Evolutionary conservation across 169 alveolate genomes (phyloP), one percentile per base, ranked within the genome.

Genomic region (Theileria luwenshuni): DNA sequence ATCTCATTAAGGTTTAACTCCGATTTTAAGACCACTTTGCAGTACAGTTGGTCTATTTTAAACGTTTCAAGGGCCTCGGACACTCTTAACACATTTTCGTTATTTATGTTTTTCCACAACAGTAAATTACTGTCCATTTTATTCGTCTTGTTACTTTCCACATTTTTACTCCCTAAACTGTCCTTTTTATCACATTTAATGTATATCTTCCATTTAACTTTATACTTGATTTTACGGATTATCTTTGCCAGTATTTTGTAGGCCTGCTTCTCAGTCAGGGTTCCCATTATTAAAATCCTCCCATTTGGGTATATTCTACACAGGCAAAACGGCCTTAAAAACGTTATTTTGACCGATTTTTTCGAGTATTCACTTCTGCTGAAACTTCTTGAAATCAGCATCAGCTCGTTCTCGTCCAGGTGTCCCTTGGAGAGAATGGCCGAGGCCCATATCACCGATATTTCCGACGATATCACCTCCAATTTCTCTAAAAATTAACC

Each of bases 301-400:
- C 89, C 89, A 35, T 72, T 81, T 19, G 89, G 69, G 70, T 81
- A 81, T 6, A 81, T 81, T 21, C 84, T 33, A 41, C 84, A 73
- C 15, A 81, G 43, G 27, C 69, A 74, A 28, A 54, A 63, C 17
- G 89, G 89, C 19, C 59, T 47, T 0, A 30, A 21, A 25, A 81
- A 19, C 25, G 69, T 45, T 33, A 81, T 23, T 51, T 72, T 76
- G 19, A 81, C 85, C 12, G 76, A 43, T 5, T 30, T 28, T 17
- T 56, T 47, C 23, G 71, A 56, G 64, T 33, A 65, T 47, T 73
- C 85, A 33, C 85, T 81, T 48, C 89, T 45, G 17, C 79, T 65
- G 51, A 74, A 49, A 12, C 76, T 58, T 38, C 89, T 48, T 27
- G 89, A 84, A 13, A 81, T 72, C 63, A 58, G 85, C 15, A 81